A percentile compares a stretch with the other conserved stretches of the same genome.
Evolutionary conservation across 257 asterid species (phyloP).

Genomic region (Nicotiana knightiana): DNA sequence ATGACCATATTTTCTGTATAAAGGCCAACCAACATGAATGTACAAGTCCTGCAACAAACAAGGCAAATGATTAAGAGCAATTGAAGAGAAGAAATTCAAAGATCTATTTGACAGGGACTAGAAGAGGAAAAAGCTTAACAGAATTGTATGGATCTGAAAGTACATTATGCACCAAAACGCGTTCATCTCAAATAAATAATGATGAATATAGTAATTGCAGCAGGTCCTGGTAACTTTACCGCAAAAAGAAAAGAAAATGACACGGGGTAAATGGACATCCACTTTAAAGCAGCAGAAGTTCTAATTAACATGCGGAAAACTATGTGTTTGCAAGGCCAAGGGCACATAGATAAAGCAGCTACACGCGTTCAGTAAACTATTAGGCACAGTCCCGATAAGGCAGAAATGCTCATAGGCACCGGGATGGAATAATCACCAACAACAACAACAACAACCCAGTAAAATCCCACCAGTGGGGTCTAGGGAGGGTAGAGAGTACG

Average conservation of each 20-base stretch:
- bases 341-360: background rate
- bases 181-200: background rate
- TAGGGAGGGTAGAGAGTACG: too few relatives aligned
- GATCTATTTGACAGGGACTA: background rate
- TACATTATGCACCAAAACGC: background rate
- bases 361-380: background rate
- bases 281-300: background rate
- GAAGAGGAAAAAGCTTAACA: background rate
- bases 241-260: background rate
- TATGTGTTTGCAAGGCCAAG: background rate
- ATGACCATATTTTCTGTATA: slow-evolving; percentile 89
- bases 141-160: background rate
- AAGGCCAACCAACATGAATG: slow-evolving; percentile 91
- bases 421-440: background rate
- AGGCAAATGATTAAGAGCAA: background rate
- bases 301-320: background rate
- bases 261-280: background rate
- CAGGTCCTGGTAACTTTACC: background rate
- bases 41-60: slow-evolving; percentile 66
- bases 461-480: too few relatives aligned
- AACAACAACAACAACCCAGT: too few relatives aligned
- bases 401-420: background rate
- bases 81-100: background rate
- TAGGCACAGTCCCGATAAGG: background rate
- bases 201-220: background rate